A percentile compares a stretch with the other conserved stretches of the same genome.
These are phyloP conservation scores for Aspergillus panamensis DNA, from an alignment of 495 filamentous ascomycete genomes.

Conservation along the genomic window DNA sequence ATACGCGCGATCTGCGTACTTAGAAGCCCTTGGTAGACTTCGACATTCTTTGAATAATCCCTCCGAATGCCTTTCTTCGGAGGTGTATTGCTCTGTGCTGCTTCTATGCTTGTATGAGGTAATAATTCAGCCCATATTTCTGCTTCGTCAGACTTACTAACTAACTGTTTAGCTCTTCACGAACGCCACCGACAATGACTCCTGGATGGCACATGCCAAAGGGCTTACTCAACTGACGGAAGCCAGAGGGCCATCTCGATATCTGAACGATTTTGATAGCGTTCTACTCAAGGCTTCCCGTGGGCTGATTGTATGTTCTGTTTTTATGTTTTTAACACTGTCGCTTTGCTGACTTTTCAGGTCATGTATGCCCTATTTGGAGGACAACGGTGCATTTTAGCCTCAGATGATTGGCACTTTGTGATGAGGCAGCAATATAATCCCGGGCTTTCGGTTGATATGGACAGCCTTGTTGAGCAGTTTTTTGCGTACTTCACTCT, in stretches of 20 bases:
- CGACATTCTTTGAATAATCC: conserved; percentile 24
- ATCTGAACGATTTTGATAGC: conserved; percentile 26
- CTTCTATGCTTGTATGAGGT: conserved; percentile 38
- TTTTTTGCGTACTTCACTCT: conserved; percentile 34
- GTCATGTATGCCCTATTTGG: conserved; percentile 39
- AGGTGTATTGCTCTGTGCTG: conserved; percentile 34
- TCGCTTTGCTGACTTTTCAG: conserved; percentile 13
- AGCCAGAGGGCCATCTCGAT: conserved; percentile 28
- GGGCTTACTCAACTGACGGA: conserved; percentile 31
- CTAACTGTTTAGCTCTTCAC: conserved; percentile 30
- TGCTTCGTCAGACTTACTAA: not conserved
- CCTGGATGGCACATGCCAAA: conserved; percentile 40
- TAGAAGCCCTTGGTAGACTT: conserved; percentile 28
- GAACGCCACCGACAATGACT: conserved; percentile 28
- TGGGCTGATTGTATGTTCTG: conserved; percentile 31
- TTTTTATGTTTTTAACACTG: not conserved
- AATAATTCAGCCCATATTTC: conserved; percentile 1
- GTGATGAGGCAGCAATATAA: conserved; percentile 29
- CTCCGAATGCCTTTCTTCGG: conserved; percentile 28
- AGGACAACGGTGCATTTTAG: conserved; percentile 31
- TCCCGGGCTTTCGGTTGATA: conserved; percentile 8
- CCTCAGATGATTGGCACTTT: conserved; percentile 30
- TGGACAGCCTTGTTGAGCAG: conserved; percentile 26
- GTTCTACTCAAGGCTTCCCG: conserved; percentile 31
- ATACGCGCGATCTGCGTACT: conserved; percentile 31